phyloP scores from a whole-genome alignment of 257 asterid species.

The Solanum gandarillasii region DNA sequence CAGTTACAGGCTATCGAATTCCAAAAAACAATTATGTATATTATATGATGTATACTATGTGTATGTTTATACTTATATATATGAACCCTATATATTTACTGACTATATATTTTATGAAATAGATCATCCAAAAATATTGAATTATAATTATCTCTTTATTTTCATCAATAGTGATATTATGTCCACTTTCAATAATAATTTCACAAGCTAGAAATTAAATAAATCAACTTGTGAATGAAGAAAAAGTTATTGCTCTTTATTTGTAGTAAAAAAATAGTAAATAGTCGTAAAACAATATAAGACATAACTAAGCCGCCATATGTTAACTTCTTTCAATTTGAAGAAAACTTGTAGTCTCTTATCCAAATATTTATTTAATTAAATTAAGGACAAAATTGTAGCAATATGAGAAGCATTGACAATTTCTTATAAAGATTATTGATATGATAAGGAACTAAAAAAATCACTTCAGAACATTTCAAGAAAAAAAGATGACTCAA shows the following conservation, averaged over 20 bases:
- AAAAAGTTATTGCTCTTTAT: not conserved
- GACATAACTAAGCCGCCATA: not conserved
- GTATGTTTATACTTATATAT: not conserved
- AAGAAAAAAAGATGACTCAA: conserved; percentile 25
- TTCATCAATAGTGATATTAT: not conserved
- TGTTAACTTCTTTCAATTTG: not conserved
- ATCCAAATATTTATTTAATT: not conserved
- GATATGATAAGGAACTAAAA: not conserved
- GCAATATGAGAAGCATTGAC: conserved; percentile 11
- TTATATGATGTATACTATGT: too few relatives aligned
- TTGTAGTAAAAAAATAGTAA: not conserved
- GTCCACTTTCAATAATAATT: not conserved
- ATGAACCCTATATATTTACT: not conserved
- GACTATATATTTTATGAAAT: not conserved
- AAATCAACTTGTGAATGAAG: not conserved
- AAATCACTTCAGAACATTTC: conserved; percentile 22
- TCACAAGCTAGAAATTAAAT: not conserved
- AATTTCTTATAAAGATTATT: not conserved
- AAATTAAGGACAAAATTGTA: conserved; percentile 3
- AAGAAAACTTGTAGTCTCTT: conserved; percentile 7
- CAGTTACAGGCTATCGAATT: too few relatives aligned
- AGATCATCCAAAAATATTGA: not conserved
- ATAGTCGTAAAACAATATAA: not conserved
- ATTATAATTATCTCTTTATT: not conserved
- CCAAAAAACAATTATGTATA: too few relatives aligned